phyloP scores from a whole-genome alignment of 2,329 filamentous ascomycete species.

The Zymoseptoria brevis region DNA sequence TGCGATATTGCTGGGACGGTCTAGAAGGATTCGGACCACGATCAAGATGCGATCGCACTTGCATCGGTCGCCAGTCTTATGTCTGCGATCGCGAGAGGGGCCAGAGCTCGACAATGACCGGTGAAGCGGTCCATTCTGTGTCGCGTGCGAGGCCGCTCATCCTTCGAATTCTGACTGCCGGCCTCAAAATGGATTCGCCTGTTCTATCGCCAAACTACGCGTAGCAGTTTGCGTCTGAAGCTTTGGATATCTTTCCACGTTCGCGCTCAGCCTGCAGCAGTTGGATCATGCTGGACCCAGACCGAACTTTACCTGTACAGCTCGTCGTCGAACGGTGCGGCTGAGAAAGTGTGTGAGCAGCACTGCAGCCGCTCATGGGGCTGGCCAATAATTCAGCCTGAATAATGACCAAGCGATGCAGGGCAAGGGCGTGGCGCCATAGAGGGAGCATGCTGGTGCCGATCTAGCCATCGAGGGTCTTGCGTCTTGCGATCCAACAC shows the following conservation, averaged over 20 bases:
- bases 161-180: neutral
- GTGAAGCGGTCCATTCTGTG: neutral
- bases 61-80: neutral
- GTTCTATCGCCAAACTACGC: neutral
- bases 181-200: neutral
- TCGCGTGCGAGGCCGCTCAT: neutral
- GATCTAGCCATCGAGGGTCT: neutral
- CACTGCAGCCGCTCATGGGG: neutral
- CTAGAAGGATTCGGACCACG: neutral
- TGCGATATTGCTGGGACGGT: too few relatives aligned
- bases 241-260: too few relatives aligned
- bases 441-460: neutral
- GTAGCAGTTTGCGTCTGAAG: neutral
- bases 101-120: neutral
- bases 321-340: neutral
- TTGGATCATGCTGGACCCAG: neutral
- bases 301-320: neutral
- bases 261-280: too few relatives aligned
- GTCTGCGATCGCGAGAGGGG: too few relatives aligned
- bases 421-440: neutral
- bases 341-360: neutral
- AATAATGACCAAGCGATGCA: neutral
- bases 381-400: neutral
- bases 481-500: neutral
- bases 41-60: neutral